Evolutionary conservation across 352 stramenopile genomes (phyloP), one percentile per base, ranked within the genome.

Genomic region (Aphanomyces stellatus): DNA sequence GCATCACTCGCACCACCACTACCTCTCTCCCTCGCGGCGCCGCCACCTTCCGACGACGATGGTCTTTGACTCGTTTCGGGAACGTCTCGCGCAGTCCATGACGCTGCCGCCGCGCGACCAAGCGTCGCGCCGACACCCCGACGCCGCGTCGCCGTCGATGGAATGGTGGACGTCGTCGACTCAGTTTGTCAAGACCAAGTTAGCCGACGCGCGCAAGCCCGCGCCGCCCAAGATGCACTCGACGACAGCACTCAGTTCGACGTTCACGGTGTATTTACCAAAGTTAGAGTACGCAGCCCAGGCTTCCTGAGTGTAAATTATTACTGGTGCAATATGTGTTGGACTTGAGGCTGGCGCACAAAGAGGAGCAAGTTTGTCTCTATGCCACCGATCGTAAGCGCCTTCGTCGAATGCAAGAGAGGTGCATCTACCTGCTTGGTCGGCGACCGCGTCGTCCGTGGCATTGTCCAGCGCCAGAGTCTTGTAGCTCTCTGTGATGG

Each of bases 241-340:
- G 10, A 11, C 22, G 11, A 15, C 46, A 22, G 25, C 33, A 10
- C 49, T 67, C 8, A 55, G 46, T 53, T 35, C 60, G 43, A 67
- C 60, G 19, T 49, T 57, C 33, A 56, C 5, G 19, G 40, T 67
- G 31, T 67, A 67, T 33, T 67, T 67, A 57, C 60, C 60, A 7
- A 43, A 46, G 49, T 51, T 67, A 34, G 28, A 46, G 33, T 65
- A 65, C 24, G 27, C 35, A 1, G 41, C 41, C n/a, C n/a, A n/a
- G 34, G 55, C 55, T 17, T 63, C 24, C 22, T 63, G 51, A 63
- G 2, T 49, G n/a, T n/a, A 19, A 46, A 43, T 46, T 28, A n/a
- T 43, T 24, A 31, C 24, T 17, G 22, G 33, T 64, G 31, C 11
- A 64, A 34, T 24, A 64, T 17, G 4, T 13, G n/a, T 35, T 64